Percentiles rank a stretch among this genome's conserved stretches.
Conservation (phyloP, 441 rosid species). For the Erysimum cheiri region DNA sequence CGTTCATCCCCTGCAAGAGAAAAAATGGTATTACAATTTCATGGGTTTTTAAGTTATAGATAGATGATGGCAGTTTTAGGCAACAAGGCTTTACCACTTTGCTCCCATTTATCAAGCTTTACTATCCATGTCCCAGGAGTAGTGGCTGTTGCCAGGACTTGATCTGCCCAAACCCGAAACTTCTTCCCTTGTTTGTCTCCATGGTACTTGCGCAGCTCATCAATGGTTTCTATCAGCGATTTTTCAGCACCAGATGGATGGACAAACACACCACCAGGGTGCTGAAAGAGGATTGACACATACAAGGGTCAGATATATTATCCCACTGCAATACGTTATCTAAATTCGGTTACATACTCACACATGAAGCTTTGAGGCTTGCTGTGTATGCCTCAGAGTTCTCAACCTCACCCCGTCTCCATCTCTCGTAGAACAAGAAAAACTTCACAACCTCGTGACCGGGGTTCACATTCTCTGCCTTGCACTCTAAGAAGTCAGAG, state of each 20-base stretch:
- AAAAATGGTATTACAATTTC: background rate
- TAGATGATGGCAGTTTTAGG: background rate
- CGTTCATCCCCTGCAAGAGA: constrained; percentile 56
- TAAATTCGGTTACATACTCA: constrained; percentile 47
- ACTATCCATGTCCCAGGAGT: constrained; percentile 68
- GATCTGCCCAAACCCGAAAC: constrained; percentile 85
- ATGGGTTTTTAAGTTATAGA: constrained; percentile 6
- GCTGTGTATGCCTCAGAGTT: constrained; percentile 64
- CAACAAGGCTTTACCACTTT: constrained; percentile 52
- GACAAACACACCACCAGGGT: constrained; percentile 57
- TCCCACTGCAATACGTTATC: background rate
- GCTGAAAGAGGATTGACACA: constrained; percentile 49
- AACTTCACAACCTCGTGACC: constrained; percentile 68
- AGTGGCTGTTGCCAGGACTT: constrained; percentile 58
- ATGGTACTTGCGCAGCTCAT: constrained; percentile 53
- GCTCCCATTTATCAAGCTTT: constrained; percentile 77
- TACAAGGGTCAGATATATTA: constrained; percentile 6
- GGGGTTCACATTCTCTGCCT: constrained; percentile 52
- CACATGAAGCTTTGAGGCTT: constrained; percentile 68
- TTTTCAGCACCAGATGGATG: constrained; percentile 79
- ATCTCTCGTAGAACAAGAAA: constrained; percentile 80
- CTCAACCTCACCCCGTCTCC: constrained; percentile 93
- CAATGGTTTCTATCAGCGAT: constrained; percentile 57
- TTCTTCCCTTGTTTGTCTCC: constrained; percentile 82
- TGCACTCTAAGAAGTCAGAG: constrained; percentile 47